Percentiles rank a stretch among this genome's conserved stretches.
Evolutionary conservation across 2,329 filamentous ascomycete genomes (phyloP).

Genomic region (Thielaviopsis musarum): DNA sequence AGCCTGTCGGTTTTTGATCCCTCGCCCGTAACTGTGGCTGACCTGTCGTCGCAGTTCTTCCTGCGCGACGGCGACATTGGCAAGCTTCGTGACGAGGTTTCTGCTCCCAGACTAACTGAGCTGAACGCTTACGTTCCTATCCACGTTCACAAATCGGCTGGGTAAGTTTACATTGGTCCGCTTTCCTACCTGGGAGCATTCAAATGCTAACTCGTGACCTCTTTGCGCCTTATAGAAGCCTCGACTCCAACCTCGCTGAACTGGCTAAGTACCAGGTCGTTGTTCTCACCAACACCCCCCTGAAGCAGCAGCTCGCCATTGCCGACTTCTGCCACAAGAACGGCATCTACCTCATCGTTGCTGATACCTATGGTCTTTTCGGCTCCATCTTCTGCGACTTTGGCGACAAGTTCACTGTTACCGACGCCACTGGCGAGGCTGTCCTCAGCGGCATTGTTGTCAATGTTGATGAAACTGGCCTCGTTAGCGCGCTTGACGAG

Average conservation of each 20-base stretch:
- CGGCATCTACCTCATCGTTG: conserved; percentile 74
- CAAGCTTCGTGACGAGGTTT: conserved; percentile 75
- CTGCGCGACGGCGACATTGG: conserved; percentile 75
- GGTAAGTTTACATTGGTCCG: conserved; percentile 22
- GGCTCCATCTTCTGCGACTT: conserved; percentile 96
- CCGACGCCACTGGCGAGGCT: conserved; percentile 81
- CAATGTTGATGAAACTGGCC: conserved; percentile 70
- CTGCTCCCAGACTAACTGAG: conserved; percentile 78
- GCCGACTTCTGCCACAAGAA: conserved; percentile 90
- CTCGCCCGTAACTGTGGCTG: conserved; percentile 62
- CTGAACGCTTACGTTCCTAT: conserved; percentile 95
- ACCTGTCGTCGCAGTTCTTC: conserved; percentile 97
- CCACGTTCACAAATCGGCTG: conserved; percentile 47
- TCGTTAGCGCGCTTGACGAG: conserved; percentile 88
- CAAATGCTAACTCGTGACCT: not conserved
- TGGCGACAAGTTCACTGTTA: conserved; percentile 78
- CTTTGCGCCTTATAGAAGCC: conserved; percentile 27
- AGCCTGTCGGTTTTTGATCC: conserved; percentile 89
- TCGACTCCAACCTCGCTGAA: conserved; percentile 60
- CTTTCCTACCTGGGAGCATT: not conserved
- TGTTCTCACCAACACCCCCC: conserved; percentile 69
- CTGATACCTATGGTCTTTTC: conserved; percentile 86
- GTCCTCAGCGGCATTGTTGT: conserved; percentile 78
- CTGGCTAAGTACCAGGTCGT: conserved; percentile 87
- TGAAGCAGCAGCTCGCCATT: conserved; percentile 67